Evolutionary conservation across 257 asterid genomes (phyloP).

Genomic region (Solanum rostratum): DNA sequence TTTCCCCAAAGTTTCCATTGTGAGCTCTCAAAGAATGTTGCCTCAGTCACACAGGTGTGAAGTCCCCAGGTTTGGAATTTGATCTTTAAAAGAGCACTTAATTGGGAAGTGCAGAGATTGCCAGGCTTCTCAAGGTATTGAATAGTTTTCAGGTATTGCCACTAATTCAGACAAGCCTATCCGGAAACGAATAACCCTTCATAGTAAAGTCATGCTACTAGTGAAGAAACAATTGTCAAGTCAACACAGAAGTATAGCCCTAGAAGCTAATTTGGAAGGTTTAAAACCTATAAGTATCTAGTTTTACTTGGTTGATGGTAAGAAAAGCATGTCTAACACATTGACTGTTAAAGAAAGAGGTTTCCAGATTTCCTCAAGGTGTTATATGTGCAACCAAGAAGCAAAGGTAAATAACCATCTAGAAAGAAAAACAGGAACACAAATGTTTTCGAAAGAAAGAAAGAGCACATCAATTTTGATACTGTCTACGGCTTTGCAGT

Average conservation of each 20-base stretch:
- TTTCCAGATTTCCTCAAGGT: not conserved
- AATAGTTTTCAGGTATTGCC: not conserved
- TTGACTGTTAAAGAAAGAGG: not conserved
- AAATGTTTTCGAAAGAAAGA: too few species aligned
- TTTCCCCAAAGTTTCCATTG: not conserved
- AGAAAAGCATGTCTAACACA: not conserved
- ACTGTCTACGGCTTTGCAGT: too few species aligned
- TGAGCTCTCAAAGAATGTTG: not conserved
- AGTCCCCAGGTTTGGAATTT: not conserved
- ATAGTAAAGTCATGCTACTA: not conserved
- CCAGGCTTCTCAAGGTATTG: not conserved
- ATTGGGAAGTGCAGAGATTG: not conserved
- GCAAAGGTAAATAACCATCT: not conserved
- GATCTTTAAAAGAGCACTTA: not conserved
- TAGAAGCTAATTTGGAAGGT: not conserved
- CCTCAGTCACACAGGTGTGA: not conserved
- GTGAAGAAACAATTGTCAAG: not conserved
- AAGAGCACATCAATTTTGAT: too few species aligned
- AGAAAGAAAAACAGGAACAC: too few species aligned
- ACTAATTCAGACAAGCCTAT: not conserved
- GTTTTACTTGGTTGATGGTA: not conserved
- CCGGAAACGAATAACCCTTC: not conserved
- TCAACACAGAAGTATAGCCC: not conserved
- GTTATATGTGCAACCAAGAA: not conserved
- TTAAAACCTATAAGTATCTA: not conserved